Evolutionary conservation across 768 basidiomycete species (phyloP).

Genomic region (Boletales sp.): DNA sequence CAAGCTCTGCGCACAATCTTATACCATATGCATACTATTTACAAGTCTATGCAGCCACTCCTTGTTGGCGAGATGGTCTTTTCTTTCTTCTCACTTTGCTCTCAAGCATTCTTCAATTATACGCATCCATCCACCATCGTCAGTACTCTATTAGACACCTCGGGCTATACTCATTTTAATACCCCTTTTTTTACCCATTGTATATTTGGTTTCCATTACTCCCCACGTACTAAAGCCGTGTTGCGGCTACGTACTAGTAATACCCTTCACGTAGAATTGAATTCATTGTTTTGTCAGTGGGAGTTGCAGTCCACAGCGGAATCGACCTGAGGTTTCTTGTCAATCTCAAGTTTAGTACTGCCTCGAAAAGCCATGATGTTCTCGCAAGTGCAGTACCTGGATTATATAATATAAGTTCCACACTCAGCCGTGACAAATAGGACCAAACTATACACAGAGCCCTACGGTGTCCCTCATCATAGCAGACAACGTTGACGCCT

Average conservation of each 20-base stretch:
- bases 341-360: no score
- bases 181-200: constrained; percentile 12
- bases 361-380: no score
- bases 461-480: constrained; percentile 15
- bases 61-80: constrained; percentile 6
- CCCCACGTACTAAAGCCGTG: neutral
- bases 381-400: no score
- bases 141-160: constrained; percentile 3
- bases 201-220: constrained; percentile 1
- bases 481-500: constrained; percentile 26
- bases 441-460: constrained; percentile 23
- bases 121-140: no score
- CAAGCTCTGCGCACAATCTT: no score
- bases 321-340: no score
- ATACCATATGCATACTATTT: constrained; percentile 3
- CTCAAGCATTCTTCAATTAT: neutral
- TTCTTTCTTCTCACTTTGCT: neutral
- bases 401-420: neutral
- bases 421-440: constrained; percentile 20
- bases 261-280: neutral
- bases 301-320: no score
- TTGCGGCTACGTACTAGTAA: neutral
- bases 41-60: neutral
- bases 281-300: neutral
- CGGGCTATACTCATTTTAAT: constrained; percentile 17